phyloP scores from a whole-genome alignment of 148 eudicot species.

The Silene uniflora region DNA sequence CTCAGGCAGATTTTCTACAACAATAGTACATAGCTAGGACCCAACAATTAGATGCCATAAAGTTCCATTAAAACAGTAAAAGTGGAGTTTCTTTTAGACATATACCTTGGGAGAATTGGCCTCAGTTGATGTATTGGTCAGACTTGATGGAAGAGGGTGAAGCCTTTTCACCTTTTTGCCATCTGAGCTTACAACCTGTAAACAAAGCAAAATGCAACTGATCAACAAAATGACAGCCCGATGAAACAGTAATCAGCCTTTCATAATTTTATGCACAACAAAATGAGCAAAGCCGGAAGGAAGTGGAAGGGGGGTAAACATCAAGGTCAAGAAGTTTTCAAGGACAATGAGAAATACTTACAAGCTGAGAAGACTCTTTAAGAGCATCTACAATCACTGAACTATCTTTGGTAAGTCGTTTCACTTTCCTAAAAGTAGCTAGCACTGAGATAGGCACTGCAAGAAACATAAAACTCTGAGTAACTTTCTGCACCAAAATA shows the following conservation, averaged over 20 bases:
- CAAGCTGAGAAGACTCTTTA: slow-evolving; percentile 73
- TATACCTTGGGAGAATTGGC: slow-evolving; percentile 57
- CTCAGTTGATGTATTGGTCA: slow-evolving; percentile 40
- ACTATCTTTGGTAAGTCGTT: slow-evolving; percentile 60
- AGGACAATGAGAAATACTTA: slow-evolving; percentile 33
- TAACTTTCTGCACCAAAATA: not conserved
- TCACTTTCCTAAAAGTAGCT: slow-evolving; percentile 79
- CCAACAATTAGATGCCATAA: slow-evolving; percentile 36
- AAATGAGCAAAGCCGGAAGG: not conserved
- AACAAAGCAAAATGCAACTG: slow-evolving; percentile 9
- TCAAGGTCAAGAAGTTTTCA: not conserved
- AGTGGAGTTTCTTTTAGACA: not conserved
- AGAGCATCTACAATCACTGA: slow-evolving; percentile 66
- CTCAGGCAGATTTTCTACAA: slow-evolving; percentile 84
- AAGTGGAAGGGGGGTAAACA: not conserved
- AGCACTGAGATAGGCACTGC: slow-evolving; percentile 81
- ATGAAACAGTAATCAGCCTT: not conserved
- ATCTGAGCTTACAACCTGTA: slow-evolving; percentile 66
- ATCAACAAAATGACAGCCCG: not conserved
- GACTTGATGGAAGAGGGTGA: slow-evolving; percentile 55
- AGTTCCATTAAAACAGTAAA: slow-evolving; percentile 8
- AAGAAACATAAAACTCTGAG: slow-evolving; percentile 29
- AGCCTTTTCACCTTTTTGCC: slow-evolving; percentile 78
- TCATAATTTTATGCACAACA: not conserved
- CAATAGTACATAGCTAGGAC: slow-evolving; percentile 60